Conservation (phyloP, 31 red algal genomes). For the Porphyra umbilicalis region DNA sequence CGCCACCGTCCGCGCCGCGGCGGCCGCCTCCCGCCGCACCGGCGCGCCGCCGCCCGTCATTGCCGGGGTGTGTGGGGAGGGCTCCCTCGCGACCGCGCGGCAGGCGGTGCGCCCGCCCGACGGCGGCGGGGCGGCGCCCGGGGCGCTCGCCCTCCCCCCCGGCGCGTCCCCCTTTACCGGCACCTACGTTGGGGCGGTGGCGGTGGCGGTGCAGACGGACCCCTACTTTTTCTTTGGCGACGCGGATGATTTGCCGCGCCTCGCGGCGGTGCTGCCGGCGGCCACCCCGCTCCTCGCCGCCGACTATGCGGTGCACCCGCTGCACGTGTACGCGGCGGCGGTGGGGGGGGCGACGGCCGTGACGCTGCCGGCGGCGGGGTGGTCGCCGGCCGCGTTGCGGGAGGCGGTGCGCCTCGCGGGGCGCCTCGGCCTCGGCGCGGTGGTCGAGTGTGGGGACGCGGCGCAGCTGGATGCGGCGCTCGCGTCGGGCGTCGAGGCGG, state of each 20-base stretch:
- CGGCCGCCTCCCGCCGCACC: neutral
- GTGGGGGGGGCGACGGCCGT: neutral
- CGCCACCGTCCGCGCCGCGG: neutral
- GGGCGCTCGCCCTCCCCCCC: neutral
- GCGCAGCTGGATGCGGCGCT: neutral
- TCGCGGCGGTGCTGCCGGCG: neutral
- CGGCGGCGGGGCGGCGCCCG: neutral
- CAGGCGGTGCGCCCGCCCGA: neutral
- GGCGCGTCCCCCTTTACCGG: neutral
- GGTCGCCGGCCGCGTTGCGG: neutral
- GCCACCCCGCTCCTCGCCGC: neutral
- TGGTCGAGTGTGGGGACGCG: neutral
- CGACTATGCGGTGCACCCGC: neutral
- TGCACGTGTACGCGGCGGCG: neutral
- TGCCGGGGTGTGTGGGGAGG: neutral
- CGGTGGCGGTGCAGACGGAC: neutral
- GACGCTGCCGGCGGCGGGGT: neutral
- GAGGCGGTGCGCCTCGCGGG: neutral
- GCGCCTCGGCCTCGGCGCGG: neutral
- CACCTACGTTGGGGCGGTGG: neutral
- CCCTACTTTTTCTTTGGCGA: neutral
- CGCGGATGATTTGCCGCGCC: neutral
- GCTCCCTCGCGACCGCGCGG: neutral
- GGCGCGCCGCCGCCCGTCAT: neutral
- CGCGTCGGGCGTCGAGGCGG: neutral